Percentiles rank a stretch among this genome's conserved stretches.
These are phyloP conservation scores for Sporothrix luriei DNA, from an alignment of 2,329 filamentous ascomycete genomes.

Conservation along the genomic window DNA sequence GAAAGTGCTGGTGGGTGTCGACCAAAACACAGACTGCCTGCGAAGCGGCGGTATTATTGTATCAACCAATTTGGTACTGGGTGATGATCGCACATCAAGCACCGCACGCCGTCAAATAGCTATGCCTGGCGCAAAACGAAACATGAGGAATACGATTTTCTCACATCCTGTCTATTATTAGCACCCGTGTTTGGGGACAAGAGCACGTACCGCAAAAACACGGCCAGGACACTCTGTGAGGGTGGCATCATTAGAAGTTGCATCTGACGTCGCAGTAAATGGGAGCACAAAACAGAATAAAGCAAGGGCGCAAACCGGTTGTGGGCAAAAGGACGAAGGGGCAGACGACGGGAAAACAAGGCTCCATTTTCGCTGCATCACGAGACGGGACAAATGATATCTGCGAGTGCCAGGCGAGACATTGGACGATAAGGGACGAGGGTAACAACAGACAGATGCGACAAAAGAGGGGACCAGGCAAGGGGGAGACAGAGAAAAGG, in stretches of 20 bases:
- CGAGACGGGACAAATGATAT: not conserved
- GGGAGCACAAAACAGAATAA: not conserved
- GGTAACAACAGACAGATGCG: not conserved
- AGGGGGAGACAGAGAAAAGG: not conserved
- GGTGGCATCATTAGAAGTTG: slow-evolving; percentile 17
- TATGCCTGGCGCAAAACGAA: slow-evolving; percentile 20
- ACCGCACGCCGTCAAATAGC: slow-evolving; percentile 8
- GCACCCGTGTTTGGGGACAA: not conserved
- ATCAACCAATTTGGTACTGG: not conserved
- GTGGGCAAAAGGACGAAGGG: not conserved
- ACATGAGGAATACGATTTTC: slow-evolving; percentile 11
- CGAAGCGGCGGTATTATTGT: no score
- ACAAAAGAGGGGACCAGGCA: not conserved
- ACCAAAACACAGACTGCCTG: slow-evolving; percentile 4
- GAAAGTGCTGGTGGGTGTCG: not conserved
- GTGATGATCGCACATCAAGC: slow-evolving; percentile 22
- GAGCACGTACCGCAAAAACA: not conserved
- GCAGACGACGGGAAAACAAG: not conserved
- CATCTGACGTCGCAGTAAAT: slow-evolving; percentile 9
- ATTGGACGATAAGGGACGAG: slow-evolving; percentile 17
- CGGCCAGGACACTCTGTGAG: not conserved
- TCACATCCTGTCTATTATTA: slow-evolving; percentile 21
- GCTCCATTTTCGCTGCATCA: slow-evolving; percentile 19
- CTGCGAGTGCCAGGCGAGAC: slow-evolving; percentile 5
- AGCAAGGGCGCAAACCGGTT: no score